Evolutionary conservation across 148 eudicot species (phyloP).

Genomic region (Vaccinium vitisidaea): DNA sequence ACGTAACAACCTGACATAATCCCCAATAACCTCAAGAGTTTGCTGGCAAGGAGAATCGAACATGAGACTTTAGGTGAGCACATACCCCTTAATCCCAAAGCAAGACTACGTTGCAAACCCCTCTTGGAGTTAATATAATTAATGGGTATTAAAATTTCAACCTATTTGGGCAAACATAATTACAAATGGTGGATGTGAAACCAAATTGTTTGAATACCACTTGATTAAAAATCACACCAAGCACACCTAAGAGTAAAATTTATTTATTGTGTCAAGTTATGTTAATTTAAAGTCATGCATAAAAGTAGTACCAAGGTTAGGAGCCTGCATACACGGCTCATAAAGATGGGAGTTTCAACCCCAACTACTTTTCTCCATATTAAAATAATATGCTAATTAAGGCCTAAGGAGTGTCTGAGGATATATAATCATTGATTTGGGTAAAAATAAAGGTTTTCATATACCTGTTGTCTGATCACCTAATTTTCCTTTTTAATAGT

Average conservation of each 20-base stretch:
- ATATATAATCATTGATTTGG: no score
- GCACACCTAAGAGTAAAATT: background rate
- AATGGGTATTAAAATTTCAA: background rate
- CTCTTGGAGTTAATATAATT: background rate
- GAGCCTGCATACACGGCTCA: background rate
- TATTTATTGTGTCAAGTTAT: background rate
- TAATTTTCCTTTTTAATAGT: no score
- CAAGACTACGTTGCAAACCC: no score
- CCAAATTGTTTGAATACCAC: background rate
- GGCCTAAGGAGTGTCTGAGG: no score
- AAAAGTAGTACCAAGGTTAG: background rate
- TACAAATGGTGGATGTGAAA: background rate
- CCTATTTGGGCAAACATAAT: background rate
- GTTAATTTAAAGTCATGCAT: background rate
- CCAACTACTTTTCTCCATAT: background rate
- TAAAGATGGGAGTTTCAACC: background rate
- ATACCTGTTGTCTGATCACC: no score
- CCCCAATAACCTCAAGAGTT: no score
- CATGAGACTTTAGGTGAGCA: no score
- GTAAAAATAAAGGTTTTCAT: no score
- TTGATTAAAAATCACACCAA: conserved; percentile 2
- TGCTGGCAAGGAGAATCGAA: no score
- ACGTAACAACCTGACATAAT: no score
- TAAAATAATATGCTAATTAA: background rate
- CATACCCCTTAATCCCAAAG: no score